A percentile compares a stretch with the other conserved stretches of the same genome.
phyloP scores from a whole-genome alignment of 768 basidiomycete species.

The Agaricus sinodeliciosus region DNA sequence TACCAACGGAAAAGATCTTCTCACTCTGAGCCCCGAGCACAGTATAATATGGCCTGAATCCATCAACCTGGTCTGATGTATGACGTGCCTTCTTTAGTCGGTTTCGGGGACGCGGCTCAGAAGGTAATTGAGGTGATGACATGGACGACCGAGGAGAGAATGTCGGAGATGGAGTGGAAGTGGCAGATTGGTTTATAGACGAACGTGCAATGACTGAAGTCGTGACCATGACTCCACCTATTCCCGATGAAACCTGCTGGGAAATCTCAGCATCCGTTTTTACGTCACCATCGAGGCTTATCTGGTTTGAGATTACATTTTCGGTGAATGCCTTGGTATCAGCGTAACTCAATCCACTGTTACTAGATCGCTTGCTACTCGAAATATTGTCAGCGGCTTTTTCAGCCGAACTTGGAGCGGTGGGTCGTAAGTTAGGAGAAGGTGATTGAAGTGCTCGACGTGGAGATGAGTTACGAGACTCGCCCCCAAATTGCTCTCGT shows the following conservation, averaged over 20 bases:
- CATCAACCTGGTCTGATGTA: neutral
- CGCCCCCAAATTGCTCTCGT: neutral
- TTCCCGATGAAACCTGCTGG: neutral
- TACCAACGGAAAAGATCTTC: neutral
- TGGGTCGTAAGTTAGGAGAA: neutral
- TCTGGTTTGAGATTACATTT: neutral
- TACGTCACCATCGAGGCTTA: neutral
- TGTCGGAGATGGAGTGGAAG: neutral
- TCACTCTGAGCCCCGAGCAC: conserved; percentile 4
- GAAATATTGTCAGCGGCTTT: neutral
- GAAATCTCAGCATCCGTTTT: too few species aligned
- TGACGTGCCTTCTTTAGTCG: neutral
- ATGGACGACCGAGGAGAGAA: neutral
- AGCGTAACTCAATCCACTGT: conserved; percentile 1
- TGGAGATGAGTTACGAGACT: neutral
- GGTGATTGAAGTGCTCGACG: neutral
- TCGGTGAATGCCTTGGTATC: neutral
- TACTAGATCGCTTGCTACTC: neutral
- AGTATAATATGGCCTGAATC: conserved; percentile 3
- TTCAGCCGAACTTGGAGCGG: neutral
- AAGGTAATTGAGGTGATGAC: neutral
- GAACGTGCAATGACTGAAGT: neutral
- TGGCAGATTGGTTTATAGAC: neutral
- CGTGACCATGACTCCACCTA: neutral
- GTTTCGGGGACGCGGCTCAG: neutral